Percentiles rank a stretch among this genome's conserved stretches.
phyloP scores from a whole-genome alignment of 2,329 filamentous ascomycete species.

The Harringtonia aguacate region DNA sequence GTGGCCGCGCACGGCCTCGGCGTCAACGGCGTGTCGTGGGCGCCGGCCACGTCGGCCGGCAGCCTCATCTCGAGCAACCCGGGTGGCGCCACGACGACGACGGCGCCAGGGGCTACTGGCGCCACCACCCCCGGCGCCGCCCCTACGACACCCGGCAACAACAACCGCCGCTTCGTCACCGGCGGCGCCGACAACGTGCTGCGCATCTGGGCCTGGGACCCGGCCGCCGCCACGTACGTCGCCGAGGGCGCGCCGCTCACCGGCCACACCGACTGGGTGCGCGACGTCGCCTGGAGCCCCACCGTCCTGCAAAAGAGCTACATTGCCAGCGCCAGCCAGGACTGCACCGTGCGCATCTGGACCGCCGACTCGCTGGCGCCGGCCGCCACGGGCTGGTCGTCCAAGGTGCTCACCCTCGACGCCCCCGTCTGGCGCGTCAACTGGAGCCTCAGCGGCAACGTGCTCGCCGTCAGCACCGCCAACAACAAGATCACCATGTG shows the following conservation, averaged over 20 bases:
- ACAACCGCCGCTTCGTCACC: conserved; percentile 78
- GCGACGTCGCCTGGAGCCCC: conserved; percentile 94
- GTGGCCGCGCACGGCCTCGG: conserved; percentile 90
- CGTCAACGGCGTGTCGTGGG: conserved; percentile 94
- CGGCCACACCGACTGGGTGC: conserved; percentile 92
- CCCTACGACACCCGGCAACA: too few relatives aligned
- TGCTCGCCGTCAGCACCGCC: conserved; percentile 82
- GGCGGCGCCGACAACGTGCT: conserved; percentile 82
- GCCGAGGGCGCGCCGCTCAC: conserved; percentile 53
- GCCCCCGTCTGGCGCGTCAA: conserved; percentile 89
- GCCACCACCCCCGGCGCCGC: too few relatives aligned
- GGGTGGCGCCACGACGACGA: conserved; percentile 46
- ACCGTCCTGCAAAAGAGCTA: conserved; percentile 93
- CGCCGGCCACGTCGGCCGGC: conserved; percentile 73
- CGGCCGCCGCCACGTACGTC: conserved; percentile 31
- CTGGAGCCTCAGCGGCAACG: conserved; percentile 96
- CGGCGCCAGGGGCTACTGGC: conserved; percentile 36
- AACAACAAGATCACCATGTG: conserved; percentile 97
- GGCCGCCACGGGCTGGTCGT: conserved; percentile 61
- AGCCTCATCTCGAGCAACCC: conserved; percentile 68
- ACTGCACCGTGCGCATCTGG: conserved; percentile 97
- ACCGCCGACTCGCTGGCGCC: conserved; percentile 51
- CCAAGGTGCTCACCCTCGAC: conserved; percentile 79
- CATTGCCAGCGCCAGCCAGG: conserved; percentile 89
- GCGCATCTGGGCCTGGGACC: too few relatives aligned